Evolutionary conservation across 2,329 filamentous ascomycete species (phyloP).

Genomic region (Aspergillus sojae): DNA sequence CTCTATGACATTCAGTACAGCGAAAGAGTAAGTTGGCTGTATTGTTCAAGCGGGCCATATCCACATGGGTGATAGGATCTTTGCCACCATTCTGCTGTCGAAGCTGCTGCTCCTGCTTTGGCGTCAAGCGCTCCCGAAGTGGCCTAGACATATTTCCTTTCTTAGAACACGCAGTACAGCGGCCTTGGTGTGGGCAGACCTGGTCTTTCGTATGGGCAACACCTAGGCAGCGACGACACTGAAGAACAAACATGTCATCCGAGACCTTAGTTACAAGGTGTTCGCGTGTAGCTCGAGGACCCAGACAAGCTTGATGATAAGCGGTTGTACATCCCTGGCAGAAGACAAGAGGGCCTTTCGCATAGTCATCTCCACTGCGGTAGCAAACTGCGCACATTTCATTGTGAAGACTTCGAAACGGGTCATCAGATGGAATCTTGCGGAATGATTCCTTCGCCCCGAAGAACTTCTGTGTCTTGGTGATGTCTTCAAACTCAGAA

Average conservation of each 20-base stretch:
- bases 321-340: constrained; percentile 89
- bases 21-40: constrained; percentile 77
- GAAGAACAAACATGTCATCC: constrained; percentile 77
- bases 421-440: constrained; percentile 59
- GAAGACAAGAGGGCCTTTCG: constrained; percentile 72
- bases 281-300: constrained; percentile 71
- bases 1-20: constrained; percentile 74
- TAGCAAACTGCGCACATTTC: constrained; percentile 73
- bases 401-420: constrained; percentile 72
- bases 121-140: constrained; percentile 72
- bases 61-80: constrained; percentile 72
- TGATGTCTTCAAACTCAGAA: constrained; percentile 53
- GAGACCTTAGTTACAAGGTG: constrained; percentile 87
- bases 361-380: constrained; percentile 53
- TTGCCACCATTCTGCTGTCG: constrained; percentile 76
- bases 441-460: constrained; percentile 76
- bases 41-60: constrained; percentile 71
- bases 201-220: constrained; percentile 68
- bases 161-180: constrained; percentile 70
- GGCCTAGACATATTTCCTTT: constrained; percentile 71
- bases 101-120: constrained; percentile 80
- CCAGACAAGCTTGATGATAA: constrained; percentile 83
- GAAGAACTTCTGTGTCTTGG: constrained; percentile 42
- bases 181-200: constrained; percentile 68
- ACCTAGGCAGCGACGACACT: constrained; percentile 84